Evolutionary conservation across 176 grass and related monocot species (phyloP), one percentile per base, ranked within the genome.

Genomic region (Rhynchospora tenuis): DNA sequence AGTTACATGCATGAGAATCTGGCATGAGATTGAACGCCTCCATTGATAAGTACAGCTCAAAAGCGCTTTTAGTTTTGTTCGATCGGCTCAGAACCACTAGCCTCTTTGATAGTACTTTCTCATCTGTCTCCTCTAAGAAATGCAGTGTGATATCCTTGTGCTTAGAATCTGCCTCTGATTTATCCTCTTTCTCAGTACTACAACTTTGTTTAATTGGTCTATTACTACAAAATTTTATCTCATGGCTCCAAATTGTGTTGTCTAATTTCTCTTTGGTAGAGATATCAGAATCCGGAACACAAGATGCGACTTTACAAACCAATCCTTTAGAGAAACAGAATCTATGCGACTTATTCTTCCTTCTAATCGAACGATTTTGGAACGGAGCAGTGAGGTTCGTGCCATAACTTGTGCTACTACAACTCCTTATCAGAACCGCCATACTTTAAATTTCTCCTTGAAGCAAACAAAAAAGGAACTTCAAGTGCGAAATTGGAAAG

Each of bases 51-150:
- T 89, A 98, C 86, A 98, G 84, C 81, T 93, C 92, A 4, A 78
- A 42, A 31, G 95, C 95, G 81, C 95, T 98, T 68, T 87, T 93
- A 58, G 84, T 83, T 81, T 91, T 98, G 84, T 98, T 98, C 24
- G 82, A 91, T 69, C 91, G 87, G 84, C 95, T 83, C 17, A 98
- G 87, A 85, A 64, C 84, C 78, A 93, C 80, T 63, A 98, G 19
- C 81, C 95, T 93, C 73, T 27, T 87, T 16, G 95, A 98, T 51
- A 94, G 81, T 59, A 46, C 19, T 38, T 88, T 81, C 84, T 98
- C 92, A 76, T 94, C 86, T 88, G 86, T 91, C 87, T 98, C 95
- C 51, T 98, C 95, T 82, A 98, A 85, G 73, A 90, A 98, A 83
- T 98, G 87, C 58, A 98, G 74, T 52, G 89, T 92, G 19, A 81